Percentiles rank a stretch among this genome's conserved stretches.
Conservation (phyloP, 192 early-diverging fungal genomes). For the Backusella mclennaniae region DNA sequence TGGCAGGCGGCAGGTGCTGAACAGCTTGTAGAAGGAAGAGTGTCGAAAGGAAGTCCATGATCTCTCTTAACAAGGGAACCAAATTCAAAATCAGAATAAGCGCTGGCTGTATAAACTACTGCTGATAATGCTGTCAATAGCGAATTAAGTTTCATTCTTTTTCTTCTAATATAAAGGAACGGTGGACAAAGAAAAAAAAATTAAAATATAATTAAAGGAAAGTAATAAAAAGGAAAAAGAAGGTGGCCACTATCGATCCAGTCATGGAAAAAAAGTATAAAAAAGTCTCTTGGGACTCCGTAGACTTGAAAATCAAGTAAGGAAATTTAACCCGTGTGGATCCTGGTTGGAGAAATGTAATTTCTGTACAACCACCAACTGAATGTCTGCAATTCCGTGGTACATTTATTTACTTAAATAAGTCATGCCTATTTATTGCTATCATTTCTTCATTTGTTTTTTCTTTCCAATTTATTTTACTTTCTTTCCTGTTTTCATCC, state of each 20-base stretch:
- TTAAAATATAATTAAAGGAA: neutral
- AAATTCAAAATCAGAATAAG: neutral
- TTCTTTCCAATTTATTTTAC: neutral
- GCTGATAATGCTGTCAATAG: neutral
- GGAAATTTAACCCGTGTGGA: slow-evolving; percentile 1
- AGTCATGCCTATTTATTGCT: slow-evolving; percentile 3
- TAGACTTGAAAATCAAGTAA: slow-evolving; percentile 1
- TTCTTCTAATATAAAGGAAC: neutral
- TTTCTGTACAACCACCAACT: neutral
- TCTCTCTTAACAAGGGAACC: slow-evolving; percentile 19
- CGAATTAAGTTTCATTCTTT: slow-evolving; percentile 13
- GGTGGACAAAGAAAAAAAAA: too few relatives aligned
- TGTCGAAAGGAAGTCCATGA: slow-evolving; percentile 23
- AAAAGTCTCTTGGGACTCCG: neutral
- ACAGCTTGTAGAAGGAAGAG: slow-evolving; percentile 18
- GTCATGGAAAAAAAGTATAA: slow-evolving; percentile 3
- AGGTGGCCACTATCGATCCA: neutral
- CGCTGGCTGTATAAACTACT: neutral
- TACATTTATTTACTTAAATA: neutral
- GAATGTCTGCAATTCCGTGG: neutral
- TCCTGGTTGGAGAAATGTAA: neutral
- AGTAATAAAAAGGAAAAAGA: slow-evolving; percentile 4
- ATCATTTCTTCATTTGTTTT: neutral
- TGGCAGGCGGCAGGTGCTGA: neutral
- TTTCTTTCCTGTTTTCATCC: neutral